Conservation (phyloP, 2,329 filamentous ascomycete genomes). For the Sclerotinia spermophila region DNA sequence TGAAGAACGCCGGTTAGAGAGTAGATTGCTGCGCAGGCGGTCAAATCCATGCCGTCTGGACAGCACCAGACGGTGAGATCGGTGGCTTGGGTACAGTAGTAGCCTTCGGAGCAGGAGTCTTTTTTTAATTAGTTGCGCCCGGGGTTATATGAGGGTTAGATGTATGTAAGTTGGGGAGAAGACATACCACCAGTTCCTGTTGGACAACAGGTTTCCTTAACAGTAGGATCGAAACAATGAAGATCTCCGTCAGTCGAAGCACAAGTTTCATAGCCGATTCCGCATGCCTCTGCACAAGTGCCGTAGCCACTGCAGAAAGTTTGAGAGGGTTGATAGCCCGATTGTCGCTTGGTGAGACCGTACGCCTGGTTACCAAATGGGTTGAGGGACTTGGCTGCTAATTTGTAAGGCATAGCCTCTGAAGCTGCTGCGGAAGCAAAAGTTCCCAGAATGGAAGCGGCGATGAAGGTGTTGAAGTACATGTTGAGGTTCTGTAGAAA, state of each 20-base stretch:
- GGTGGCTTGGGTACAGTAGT: constrained; percentile 58
- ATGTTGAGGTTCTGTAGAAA: neutral
- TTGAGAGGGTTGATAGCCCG: constrained; percentile 15
- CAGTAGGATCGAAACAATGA: constrained; percentile 15
- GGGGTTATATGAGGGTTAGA: neutral
- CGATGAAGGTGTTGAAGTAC: neutral
- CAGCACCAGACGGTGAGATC: constrained; percentile 56
- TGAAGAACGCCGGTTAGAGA: constrained; percentile 47
- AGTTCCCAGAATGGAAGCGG: neutral
- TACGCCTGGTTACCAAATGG: neutral
- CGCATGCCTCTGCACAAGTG: constrained; percentile 16
- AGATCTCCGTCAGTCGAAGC: constrained; percentile 5
- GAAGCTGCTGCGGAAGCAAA: neutral
- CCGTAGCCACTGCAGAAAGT: constrained; percentile 12
- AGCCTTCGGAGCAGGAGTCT: constrained; percentile 35
- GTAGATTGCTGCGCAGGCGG: constrained; percentile 51
- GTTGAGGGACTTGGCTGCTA: constrained; percentile 11
- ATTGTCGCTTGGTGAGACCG: constrained; percentile 15
- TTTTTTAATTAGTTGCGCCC: neutral
- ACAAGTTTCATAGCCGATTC: constrained; percentile 16
- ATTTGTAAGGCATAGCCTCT: constrained; percentile 10
- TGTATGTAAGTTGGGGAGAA: neutral
- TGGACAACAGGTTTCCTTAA: constrained; percentile 11
- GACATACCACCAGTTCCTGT: constrained; percentile 16
- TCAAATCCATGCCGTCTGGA: constrained; percentile 48